Evolutionary conservation across 1,139 yeast species (phyloP), one percentile per base, ranked within the genome.

Genomic region (Yamadazyma mexicana): DNA sequence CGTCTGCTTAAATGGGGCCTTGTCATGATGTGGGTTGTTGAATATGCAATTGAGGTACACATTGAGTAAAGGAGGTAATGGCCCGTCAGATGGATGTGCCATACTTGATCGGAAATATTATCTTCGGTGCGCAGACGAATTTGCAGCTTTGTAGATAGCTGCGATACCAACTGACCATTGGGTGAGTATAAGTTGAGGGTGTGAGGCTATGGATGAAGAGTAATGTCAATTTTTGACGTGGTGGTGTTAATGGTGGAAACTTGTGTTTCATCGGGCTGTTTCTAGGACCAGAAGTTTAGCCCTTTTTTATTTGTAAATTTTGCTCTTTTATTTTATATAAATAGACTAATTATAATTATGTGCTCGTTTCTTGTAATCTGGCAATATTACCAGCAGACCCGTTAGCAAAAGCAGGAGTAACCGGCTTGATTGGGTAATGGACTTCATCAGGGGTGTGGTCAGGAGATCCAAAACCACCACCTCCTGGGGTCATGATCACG

Each of bases 31-130:
- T 2, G 84, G 83, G 50, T 81, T 79, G 60, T 84, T 82, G 66
- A 86, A 84, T 20, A 86, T 59, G 40, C 81, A 72, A 59, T 85
- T 82, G 38, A 86, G 66, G 33, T 83, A 63, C 5, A 92, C 91
- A 52, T 86, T 84, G 42, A 77, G 62, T 36, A 83, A 66, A 37
- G 63, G 49, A 15, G 75, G 74, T 33, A 68, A 55, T 20, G 37
- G 38, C 28, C 20, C 17, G 28, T 30, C 5, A 7, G 24, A 10
- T 31, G 31, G 38, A 22, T 38, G 38, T 8, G 37, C 29, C 43
- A 37, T 40, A 28, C 24, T 30, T 28, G 22, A 20, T 5, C 22
- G 10, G 20, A 16, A 28, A 28, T 16, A 28, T 15, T 15, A 16
- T 28, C 14, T n/a, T 9, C 27, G 7, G 31, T 28, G 31, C 31